Evolutionary conservation across 225 moss, liverwort and hornwort species (phyloP).

Genomic region (Marchantia polymorpha): DNA sequence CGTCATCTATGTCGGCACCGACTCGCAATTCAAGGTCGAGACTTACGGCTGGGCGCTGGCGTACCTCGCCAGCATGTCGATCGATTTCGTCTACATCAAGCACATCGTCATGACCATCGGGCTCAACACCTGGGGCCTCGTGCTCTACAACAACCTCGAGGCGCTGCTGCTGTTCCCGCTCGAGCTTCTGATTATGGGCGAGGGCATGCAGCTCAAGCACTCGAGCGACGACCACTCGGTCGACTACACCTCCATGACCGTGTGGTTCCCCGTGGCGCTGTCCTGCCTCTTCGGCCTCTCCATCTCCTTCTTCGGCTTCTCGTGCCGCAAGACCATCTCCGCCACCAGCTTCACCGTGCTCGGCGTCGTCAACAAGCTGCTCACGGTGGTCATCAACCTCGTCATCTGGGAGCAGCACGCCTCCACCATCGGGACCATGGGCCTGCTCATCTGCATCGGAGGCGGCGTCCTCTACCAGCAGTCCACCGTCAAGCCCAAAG

Average conservation of each 20-base stretch:
- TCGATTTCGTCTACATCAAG: conserved; percentile 87
- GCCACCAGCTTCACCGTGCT: conserved; percentile 83
- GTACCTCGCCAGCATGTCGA: conserved; percentile 77
- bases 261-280: conserved; percentile 71
- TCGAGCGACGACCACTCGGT: conserved; percentile 43
- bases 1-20: conserved; percentile 65
- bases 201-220: conserved; percentile 44
- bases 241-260: conserved; percentile 48
- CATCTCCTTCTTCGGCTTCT: conserved; percentile 83
- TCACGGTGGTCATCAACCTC: conserved; percentile 80
- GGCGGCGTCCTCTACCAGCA: conserved; percentile 86
- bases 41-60: conserved; percentile 77
- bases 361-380: conserved; percentile 84
- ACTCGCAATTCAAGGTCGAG: conserved; percentile 65
- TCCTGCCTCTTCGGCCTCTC: conserved; percentile 76
- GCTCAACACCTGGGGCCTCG: conserved; percentile 78
- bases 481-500: conserved; percentile 57
- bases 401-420: conserved; percentile 85
- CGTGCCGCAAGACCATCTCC: conserved; percentile 62
- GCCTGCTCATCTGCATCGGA: conserved; percentile 69
- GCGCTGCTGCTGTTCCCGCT: conserved; percentile 76
- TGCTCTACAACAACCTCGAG: conserved; percentile 85
- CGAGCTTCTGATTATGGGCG: conserved; percentile 78
- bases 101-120: conserved; percentile 92
- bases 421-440: conserved; percentile 61